Evolutionary conservation across 2,329 filamentous ascomycete species (phyloP).

Genomic region (Apiospora rasikravindrae): DNA sequence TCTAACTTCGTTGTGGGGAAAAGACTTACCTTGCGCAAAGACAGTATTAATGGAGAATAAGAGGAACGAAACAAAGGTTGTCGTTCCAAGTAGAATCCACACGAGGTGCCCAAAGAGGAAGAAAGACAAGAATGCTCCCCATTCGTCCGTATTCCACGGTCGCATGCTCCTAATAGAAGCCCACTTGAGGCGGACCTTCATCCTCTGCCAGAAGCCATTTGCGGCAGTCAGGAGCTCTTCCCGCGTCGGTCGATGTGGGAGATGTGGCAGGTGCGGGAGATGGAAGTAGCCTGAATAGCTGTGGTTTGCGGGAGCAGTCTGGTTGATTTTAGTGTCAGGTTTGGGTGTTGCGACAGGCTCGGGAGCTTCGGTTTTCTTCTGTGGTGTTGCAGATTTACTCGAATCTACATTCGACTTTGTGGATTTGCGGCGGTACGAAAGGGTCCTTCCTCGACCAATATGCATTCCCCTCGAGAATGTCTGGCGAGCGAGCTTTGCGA

Average conservation of each 20-base stretch:
- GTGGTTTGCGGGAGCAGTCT: conserved; percentile 1
- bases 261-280: conserved; percentile 52
- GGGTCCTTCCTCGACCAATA: conserved; percentile 31
- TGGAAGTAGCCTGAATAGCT: conserved; percentile 51
- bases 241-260: conserved; percentile 88
- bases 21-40: conserved; percentile 79
- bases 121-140: conserved; percentile 93
- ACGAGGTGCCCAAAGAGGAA: conserved; percentile 90
- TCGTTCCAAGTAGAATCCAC: conserved; percentile 96
- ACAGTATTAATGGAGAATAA: conserved; percentile 95
- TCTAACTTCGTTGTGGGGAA: background rate
- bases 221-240: conserved; percentile 92
- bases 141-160: conserved; percentile 95
- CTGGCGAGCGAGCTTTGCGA: conserved; percentile 43
- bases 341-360: conserved; percentile 48
- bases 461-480: conserved; percentile 43
- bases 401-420: conserved; percentile 38
- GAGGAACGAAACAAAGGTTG: conserved; percentile 91
- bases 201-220: conserved; percentile 87
- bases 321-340: conserved; percentile 58
- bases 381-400: conserved; percentile 20
- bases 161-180: conserved; percentile 91
- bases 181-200: conserved; percentile 97
- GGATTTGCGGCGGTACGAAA: conserved; percentile 37
- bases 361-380: conserved; percentile 30